Evolutionary conservation across 441 rosid species (phyloP).

Genomic region (Populus hybrid): DNA sequence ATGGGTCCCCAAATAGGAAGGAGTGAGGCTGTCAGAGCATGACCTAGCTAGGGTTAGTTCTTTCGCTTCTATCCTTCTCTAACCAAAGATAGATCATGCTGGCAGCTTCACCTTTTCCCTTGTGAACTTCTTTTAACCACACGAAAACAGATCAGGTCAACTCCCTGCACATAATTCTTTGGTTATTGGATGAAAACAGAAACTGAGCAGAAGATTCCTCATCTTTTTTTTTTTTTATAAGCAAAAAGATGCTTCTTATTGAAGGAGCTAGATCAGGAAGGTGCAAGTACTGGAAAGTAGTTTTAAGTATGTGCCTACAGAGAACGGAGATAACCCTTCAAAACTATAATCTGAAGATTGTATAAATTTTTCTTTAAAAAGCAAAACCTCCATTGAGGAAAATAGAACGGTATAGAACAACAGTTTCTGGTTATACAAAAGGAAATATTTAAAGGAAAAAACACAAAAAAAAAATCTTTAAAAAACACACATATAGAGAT

Average conservation of each 20-base stretch:
- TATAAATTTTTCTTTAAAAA: no score
- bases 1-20: constrained; percentile 61
- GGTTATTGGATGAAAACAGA: background rate
- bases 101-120: constrained; percentile 97
- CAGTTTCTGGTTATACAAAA: no score
- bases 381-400: no score
- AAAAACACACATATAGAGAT: no score
- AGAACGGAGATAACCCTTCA: no score
- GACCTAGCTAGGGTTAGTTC: constrained; percentile 74
- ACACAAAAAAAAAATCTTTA: no score
- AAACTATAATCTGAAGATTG: no score
- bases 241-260: background rate
- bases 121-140: constrained; percentile 29
- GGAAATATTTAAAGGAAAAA: no score
- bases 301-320: no score
- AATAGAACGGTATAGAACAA: no score
- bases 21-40: constrained; percentile 96
- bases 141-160: background rate
- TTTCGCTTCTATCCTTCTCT: constrained; percentile 10
- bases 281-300: background rate
- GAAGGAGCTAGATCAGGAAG: background rate
- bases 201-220: background rate
- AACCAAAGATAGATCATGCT: constrained; percentile 91
- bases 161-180: background rate
- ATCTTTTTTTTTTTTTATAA: background rate